phyloP scores from a whole-genome alignment of 345 rosid genomes.

The Brassica juncea region DNA sequence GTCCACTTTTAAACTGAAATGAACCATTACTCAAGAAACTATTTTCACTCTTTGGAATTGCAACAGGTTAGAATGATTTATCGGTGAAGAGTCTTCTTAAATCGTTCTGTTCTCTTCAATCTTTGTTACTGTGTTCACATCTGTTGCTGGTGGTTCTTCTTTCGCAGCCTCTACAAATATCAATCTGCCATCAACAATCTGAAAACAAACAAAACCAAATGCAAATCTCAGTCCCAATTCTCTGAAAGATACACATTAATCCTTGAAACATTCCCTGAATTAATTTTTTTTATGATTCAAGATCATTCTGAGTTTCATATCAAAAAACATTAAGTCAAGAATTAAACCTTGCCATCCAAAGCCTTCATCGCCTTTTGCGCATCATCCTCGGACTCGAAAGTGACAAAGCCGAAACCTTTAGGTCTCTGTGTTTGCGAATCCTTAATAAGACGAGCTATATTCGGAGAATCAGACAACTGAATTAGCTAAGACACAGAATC shows the following conservation, averaged over 20 bases:
- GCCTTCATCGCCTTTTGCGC: constrained; percentile 65
- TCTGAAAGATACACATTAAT: not conserved
- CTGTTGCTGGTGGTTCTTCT: constrained; percentile 5
- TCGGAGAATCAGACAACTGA: not conserved
- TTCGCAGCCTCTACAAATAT: constrained; percentile 58
- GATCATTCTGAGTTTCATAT: not conserved
- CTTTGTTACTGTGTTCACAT: not conserved
- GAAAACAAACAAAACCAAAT: constrained; percentile 25
- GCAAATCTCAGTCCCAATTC: not conserved
- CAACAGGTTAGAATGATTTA: not conserved
- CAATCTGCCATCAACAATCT: constrained; percentile 54
- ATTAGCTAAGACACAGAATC: not conserved
- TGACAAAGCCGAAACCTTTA: constrained; percentile 71
- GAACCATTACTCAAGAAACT: not conserved
- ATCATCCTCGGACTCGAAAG: constrained; percentile 52
- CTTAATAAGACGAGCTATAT: constrained; percentile 50
- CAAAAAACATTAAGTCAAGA: not conserved
- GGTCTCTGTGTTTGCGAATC: constrained; percentile 58
- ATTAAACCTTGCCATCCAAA: constrained; percentile 63
- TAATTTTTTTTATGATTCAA: not conserved
- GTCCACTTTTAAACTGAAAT: not conserved
- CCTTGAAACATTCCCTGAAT: not conserved
- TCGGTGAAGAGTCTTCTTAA: not conserved
- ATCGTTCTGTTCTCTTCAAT: constrained; percentile 10
- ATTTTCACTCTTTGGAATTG: not conserved